Evolutionary conservation across 768 basidiomycete genomes (phyloP), one percentile per base, ranked within the genome.

Genomic region (Neoboletus magnificus): DNA sequence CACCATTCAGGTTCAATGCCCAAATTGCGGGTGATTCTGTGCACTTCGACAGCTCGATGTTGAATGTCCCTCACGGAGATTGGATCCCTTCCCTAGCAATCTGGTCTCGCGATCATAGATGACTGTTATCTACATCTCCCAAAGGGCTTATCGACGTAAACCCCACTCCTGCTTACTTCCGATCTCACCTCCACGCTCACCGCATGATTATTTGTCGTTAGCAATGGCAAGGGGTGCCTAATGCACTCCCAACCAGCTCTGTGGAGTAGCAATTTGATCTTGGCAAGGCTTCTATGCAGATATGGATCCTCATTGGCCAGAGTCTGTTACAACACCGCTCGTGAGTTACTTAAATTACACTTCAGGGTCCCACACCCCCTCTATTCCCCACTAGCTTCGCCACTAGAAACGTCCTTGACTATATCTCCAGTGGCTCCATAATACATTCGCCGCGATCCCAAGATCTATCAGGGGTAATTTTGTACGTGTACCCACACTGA

Each of bases 401-500:
- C 36, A 29, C 25, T 30, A 22, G 12, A 25, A 39, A 33, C 22
- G 32, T 29, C 37, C 20, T 23, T 20, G 48, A 48, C 39, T 44
- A 29, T 23, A 46, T 46, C 18, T 16, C 36, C 22, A 10, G 40
- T 57, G 47, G n/a, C 41, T 47, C 15, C 37, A 62, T 54, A 25
- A 9, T 40, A 29, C 25, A 10, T 45, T 42, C 29, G 42, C 42
- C 30, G 33, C n/a, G 50, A 49, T 50, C 29, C 25, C 33, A 27
- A 51, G 27, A 8, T n/a, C 10, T n/a, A 8, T 30, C 25, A 39
- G 41, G 53, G 37, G 41, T 11, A 41, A 48, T 29, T 44, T 49
- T 52, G 50, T 60, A 57, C 57, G 49, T 66, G 50, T 59, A 51
- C 32, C 16, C 36, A 36, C 15, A 20, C 16, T 30, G 33, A 52